phyloP scores from a whole-genome alignment of 352 stramenopile genomes.

The Pseudoperonospora humuli region DNA sequence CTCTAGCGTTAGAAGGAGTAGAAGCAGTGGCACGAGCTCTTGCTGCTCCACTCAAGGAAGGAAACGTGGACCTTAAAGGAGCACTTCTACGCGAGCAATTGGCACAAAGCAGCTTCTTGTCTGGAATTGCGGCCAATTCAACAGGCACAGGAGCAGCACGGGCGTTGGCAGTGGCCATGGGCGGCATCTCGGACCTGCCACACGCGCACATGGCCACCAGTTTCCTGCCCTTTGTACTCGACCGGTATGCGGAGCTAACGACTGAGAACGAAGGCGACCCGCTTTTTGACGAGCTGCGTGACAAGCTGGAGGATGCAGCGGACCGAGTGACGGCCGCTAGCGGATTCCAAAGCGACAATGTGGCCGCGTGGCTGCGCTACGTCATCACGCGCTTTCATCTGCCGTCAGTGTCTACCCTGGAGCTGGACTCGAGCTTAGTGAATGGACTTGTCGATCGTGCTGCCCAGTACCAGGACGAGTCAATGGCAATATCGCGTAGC shows the following conservation, averaged over 20 bases:
- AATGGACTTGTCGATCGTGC: slow-evolving; percentile 50
- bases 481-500: slow-evolving; percentile 20
- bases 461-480: slow-evolving; percentile 42
- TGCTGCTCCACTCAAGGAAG: slow-evolving; percentile 44
- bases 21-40: slow-evolving; percentile 46
- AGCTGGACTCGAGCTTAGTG: slow-evolving; percentile 48
- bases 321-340: slow-evolving; percentile 46
- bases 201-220: slow-evolving; percentile 48
- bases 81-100: slow-evolving; percentile 44
- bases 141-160: slow-evolving; percentile 47
- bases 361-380: slow-evolving; percentile 56
- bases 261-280: slow-evolving; percentile 56
- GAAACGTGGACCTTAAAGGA: slow-evolving; percentile 56
- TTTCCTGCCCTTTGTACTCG: slow-evolving; percentile 66
- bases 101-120: slow-evolving; percentile 46
- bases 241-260: slow-evolving; percentile 40
- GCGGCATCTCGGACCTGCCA: slow-evolving; percentile 58
- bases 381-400: slow-evolving; percentile 52
- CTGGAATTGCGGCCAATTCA: slow-evolving; percentile 43
- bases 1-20: slow-evolving; percentile 51
- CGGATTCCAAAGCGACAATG: slow-evolving; percentile 40
- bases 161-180: slow-evolving; percentile 51
- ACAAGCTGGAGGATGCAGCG: slow-evolving; percentile 39
- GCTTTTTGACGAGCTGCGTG: slow-evolving; percentile 51
- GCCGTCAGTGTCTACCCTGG: slow-evolving; percentile 38